Base-by-base conservation (phyloP, 169 alveolate species). In the Plasmodium ovale region DNA sequence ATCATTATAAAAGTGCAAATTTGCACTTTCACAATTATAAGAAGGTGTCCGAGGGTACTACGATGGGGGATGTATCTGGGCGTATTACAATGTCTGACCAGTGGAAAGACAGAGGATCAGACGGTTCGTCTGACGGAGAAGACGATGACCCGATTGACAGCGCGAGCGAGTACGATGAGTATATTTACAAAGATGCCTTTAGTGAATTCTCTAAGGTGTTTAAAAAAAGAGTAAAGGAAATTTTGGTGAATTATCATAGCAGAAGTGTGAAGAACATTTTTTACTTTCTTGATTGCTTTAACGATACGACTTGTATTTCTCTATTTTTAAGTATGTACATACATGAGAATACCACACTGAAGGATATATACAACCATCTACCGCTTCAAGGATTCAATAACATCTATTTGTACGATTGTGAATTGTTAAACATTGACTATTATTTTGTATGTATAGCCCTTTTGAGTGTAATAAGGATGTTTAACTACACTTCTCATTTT, bases 21-120 rank as follows among this genome's bases (percentile, higher is more conserved):
- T 62, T 65, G 19, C 53, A 79, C 53, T 79, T 79, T 56, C 82
- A 79, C 35, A 67, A 79, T 31, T 79, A 64, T 65, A 79, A 79
- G 59, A 79, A 79, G 47, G 33, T 2, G 16, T 21, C 56, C 16
- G 56, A 47, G n/a, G n/a, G n/a, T n/a, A n/a, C n/a, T n/a, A n/a
- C n/a, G n/a, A n/a, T n/a, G n/a, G n/a, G n/a, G n/a, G n/a, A n/a
- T n/a, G n/a, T n/a, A n/a, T n/a, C n/a, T n/a, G n/a, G n/a, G n/a
- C n/a, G n/a, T n/a, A 14, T 0, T 21, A 47, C 0, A n/a, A 47
- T 14, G 23, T 47, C 2, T 47, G 7, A 47, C 12, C 12, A 47
- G 16, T 3, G 56, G 56, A 5, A 47, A 47, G 12, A 5, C 56
- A 47, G 56, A 47, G 23, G 56, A 47, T 47, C 56, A 47, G 16